phyloP scores from a whole-genome alignment of 345 rosid genomes.

The Camelina laxa region DNA sequence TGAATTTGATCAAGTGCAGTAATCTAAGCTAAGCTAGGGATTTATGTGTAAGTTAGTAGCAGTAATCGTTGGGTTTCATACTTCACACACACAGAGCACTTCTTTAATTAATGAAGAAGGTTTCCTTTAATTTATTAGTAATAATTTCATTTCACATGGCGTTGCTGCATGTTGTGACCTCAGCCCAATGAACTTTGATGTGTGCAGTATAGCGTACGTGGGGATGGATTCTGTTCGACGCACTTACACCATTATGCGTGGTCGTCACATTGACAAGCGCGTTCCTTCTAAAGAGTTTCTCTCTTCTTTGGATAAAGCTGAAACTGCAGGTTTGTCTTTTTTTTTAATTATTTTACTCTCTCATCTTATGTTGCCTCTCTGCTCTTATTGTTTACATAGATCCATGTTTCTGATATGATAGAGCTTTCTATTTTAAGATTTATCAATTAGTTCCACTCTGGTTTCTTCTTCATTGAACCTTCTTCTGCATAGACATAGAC shows the following conservation, averaged over 20 bases:
- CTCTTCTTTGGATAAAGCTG: slow-evolving; percentile 57
- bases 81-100: neutral
- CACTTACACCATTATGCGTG: slow-evolving; percentile 61
- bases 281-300: slow-evolving; percentile 54
- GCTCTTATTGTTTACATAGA: neutral
- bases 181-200: slow-evolving; percentile 16
- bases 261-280: slow-evolving; percentile 77
- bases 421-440: neutral
- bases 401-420: neutral
- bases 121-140: slow-evolving; percentile 4
- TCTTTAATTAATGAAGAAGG: neutral
- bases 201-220: slow-evolving; percentile 31
- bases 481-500: slow-evolving; percentile 15
- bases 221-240: slow-evolving; percentile 47
- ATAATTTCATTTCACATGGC: neutral
- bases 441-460: neutral
- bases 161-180: slow-evolving; percentile 1
- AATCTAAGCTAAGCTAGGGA: neutral
- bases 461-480: neutral
- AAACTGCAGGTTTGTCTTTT: slow-evolving; percentile 53
- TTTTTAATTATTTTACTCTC: neutral
- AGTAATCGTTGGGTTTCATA: slow-evolving; percentile 5
- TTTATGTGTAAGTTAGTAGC: neutral
- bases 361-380: slow-evolving; percentile 24
- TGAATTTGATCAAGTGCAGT: too few relatives aligned